These are phyloP conservation scores for Andrographis paniculata DNA, from an alignment of 305 asterid species.

Conservation along the genomic window DNA sequence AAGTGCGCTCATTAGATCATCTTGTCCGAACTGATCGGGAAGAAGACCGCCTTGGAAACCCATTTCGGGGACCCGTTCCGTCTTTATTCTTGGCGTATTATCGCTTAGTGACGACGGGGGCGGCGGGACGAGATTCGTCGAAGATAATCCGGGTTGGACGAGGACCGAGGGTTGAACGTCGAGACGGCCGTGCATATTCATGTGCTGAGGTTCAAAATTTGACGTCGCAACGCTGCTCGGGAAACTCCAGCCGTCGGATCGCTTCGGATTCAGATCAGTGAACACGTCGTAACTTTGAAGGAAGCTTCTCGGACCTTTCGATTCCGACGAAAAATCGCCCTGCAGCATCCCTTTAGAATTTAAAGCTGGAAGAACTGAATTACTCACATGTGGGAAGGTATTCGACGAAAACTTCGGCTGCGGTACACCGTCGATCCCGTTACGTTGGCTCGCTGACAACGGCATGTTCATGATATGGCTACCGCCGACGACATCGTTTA, in stretches of 20 bases:
- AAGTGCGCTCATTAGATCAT: constrained; percentile 59
- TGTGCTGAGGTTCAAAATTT: constrained; percentile 37
- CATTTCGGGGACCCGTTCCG: constrained; percentile 33
- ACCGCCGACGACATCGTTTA: constrained; percentile 29
- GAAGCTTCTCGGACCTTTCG: constrained; percentile 38
- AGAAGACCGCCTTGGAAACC: constrained; percentile 30
- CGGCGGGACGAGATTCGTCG: constrained; percentile 26
- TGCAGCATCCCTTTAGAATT: constrained; percentile 22
- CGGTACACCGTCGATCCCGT: no score
- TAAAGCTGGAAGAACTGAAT: constrained; percentile 23
- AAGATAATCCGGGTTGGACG: constrained; percentile 36
- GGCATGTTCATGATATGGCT: constrained; percentile 31
- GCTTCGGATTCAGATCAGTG: constrained; percentile 37
- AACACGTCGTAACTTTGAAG: constrained; percentile 36
- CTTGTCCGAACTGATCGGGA: constrained; percentile 46
- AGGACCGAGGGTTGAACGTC: constrained; percentile 37
- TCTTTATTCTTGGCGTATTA: constrained; percentile 26
- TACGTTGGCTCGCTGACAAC: constrained; percentile 31
- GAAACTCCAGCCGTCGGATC: constrained; percentile 46
- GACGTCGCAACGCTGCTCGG: constrained; percentile 39
- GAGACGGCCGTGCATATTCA: constrained; percentile 29
- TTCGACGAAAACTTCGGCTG: constrained; percentile 25
- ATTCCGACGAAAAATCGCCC: constrained; percentile 26
- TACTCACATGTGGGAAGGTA: constrained; percentile 24
- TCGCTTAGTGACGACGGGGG: constrained; percentile 26